A percentile compares a stretch with the other conserved stretches of the same genome.
phyloP scores from a whole-genome alignment of 805 yeast species.

The Komagataella ulmi region DNA sequence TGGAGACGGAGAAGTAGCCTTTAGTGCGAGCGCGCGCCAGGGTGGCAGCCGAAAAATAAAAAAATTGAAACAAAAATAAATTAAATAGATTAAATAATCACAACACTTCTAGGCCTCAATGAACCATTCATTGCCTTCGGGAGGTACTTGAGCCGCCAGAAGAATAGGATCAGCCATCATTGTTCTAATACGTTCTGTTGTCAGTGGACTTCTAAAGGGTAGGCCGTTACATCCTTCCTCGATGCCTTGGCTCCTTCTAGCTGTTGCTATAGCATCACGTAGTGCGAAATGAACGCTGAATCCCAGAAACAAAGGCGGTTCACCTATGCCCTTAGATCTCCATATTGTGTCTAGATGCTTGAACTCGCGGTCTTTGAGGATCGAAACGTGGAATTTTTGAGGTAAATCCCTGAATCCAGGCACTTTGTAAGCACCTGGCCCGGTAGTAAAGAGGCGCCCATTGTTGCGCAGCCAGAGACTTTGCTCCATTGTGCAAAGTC shows the following conservation, averaged over 20 bases:
- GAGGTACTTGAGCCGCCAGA: not conserved
- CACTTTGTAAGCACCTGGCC: constrained; percentile 36
- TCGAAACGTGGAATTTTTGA: constrained; percentile 26
- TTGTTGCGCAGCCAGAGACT: constrained; percentile 27
- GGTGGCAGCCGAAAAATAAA: not conserved
- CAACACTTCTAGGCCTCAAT: not conserved
- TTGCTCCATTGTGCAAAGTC: constrained; percentile 33
- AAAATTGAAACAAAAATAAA: no score
- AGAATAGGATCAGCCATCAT: not conserved
- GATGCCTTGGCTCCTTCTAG: constrained; percentile 19
- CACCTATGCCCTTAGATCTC: constrained; percentile 34
- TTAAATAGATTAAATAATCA: not conserved
- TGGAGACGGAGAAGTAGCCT: not conserved
- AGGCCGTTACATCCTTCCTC: constrained; percentile 9
- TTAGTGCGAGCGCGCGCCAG: not conserved
- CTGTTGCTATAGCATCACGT: constrained; percentile 25
- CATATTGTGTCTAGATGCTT: constrained; percentile 28
- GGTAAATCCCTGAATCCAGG: constrained; percentile 37
- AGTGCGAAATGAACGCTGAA: constrained; percentile 27
- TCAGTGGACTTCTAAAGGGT: constrained; percentile 24
- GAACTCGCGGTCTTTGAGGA: constrained; percentile 26
- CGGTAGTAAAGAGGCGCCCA: constrained; percentile 28
- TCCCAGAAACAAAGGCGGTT: constrained; percentile 35
- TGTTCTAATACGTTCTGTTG: constrained; percentile 27
- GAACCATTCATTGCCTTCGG: not conserved